Conservation (phyloP, 495 filamentous ascomycete genomes). For the Sordaria brevicollis region DNA sequence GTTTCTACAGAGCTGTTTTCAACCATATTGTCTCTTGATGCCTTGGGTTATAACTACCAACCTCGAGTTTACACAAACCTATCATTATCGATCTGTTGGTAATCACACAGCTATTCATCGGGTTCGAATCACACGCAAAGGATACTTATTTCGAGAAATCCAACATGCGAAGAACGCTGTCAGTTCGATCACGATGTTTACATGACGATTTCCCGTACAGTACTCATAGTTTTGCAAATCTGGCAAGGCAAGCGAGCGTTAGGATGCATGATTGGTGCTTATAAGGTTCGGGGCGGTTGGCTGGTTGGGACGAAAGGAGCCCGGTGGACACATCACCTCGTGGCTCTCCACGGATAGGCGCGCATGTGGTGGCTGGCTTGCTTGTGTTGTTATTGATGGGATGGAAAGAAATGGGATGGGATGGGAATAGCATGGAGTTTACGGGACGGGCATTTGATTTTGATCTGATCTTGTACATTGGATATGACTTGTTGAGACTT, state of each 20-base stretch:
- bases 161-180: not conserved
- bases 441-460: not conserved
- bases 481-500: not conserved
- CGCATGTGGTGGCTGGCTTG: too few relatives aligned
- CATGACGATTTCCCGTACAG: not conserved
- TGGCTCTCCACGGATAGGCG: not conserved
- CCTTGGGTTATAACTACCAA: not conserved
- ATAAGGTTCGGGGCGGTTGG: too few relatives aligned
- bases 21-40: not conserved
- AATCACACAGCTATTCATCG: not conserved
- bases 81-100: not conserved
- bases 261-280: not conserved
- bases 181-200: not conserved
- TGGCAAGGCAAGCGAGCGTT: not conserved
- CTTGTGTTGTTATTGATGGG: constrained; percentile 1
- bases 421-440: constrained; percentile 1
- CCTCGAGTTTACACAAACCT: not conserved
- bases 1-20: not conserved
- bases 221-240: not conserved
- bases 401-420: not conserved
- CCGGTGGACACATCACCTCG: too few relatives aligned
- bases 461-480: not conserved
- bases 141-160: not conserved
- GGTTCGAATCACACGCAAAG: not conserved
- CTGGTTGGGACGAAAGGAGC: not conserved